Conservation (phyloP, 1,139 yeast species). For the Wickerhamomyces sp. region DNA sequence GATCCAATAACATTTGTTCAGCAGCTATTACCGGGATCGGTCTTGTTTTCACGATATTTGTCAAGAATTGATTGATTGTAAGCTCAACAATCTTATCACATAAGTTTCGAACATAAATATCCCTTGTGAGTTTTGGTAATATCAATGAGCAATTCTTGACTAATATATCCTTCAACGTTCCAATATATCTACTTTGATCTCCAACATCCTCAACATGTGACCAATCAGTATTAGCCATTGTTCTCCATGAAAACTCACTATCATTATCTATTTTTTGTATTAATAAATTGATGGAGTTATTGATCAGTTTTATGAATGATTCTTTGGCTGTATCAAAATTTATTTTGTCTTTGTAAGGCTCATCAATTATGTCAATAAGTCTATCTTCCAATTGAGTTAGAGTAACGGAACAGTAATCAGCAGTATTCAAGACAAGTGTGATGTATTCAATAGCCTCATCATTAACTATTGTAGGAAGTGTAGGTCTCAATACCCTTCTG, state of each 20-base stretch:
- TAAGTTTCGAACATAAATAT: slow-evolving; percentile 64
- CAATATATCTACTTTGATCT: slow-evolving; percentile 67
- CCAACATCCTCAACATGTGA: slow-evolving; percentile 52
- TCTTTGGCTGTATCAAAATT: slow-evolving; percentile 55
- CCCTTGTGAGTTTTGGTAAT: slow-evolving; percentile 61
- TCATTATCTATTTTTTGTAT: slow-evolving; percentile 58
- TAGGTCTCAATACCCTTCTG: slow-evolving; percentile 52
- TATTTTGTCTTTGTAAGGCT: slow-evolving; percentile 31
- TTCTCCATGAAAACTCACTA: slow-evolving; percentile 74
- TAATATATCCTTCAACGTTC: slow-evolving; percentile 49
- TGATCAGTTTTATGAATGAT: slow-evolving; percentile 52
- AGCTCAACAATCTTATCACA: slow-evolving; percentile 74
- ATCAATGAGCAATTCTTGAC: slow-evolving; percentile 43
- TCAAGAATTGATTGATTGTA: slow-evolving; percentile 51
- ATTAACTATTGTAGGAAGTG: slow-evolving; percentile 44
- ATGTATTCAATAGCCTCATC: slow-evolving; percentile 61
- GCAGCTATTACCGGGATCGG: slow-evolving; percentile 70
- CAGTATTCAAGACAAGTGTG: slow-evolving; percentile 76
- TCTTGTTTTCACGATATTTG: slow-evolving; percentile 47
- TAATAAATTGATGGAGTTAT: slow-evolving; percentile 51
- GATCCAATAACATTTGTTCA: slow-evolving; percentile 76
- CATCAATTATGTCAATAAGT: slow-evolving; percentile 45
- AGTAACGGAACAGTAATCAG: slow-evolving; percentile 82
- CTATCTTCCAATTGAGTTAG: slow-evolving; percentile 71
- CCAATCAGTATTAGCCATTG: slow-evolving; percentile 82